These are phyloP conservation scores for Vinca minor DNA, from an alignment of 257 asterid species.

Conservation along the genomic window DNA sequence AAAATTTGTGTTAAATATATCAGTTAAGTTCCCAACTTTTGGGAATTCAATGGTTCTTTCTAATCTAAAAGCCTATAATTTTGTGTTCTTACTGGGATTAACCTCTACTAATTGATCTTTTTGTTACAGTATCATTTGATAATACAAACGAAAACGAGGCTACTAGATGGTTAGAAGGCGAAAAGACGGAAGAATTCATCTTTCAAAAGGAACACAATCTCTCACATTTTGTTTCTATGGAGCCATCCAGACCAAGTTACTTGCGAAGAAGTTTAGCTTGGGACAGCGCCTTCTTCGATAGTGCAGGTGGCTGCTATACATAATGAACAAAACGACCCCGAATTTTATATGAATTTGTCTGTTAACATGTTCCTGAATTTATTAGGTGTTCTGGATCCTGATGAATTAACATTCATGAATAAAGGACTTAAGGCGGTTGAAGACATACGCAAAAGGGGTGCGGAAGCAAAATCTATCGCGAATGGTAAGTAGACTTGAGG, in stretches of 20 bases:
- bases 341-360: not conserved
- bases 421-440: conserved; percentile 28
- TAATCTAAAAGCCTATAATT: no score
- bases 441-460: conserved; percentile 22
- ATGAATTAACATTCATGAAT: conserved; percentile 48
- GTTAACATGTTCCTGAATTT: conserved; percentile 2
- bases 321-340: not conserved
- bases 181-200: conserved; percentile 7
- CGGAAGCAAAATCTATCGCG: conserved; percentile 13
- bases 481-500: not conserved
- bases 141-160: conserved; percentile 12
- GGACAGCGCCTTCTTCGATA: conserved; percentile 54
- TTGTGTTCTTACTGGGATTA: no score
- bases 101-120: not conserved
- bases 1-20: no score
- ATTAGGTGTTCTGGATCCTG: conserved; percentile 55
- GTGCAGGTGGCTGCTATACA: conserved; percentile 31
- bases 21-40: no score
- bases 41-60: no score
- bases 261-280: conserved; percentile 62
- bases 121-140: conserved; percentile 24
- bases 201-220: conserved; percentile 17
- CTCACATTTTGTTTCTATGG: conserved; percentile 5
- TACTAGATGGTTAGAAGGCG: conserved; percentile 14
- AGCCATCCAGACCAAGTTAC: conserved; percentile 41